Percentiles rank a stretch among this genome's conserved stretches.
These are phyloP conservation scores for Paramyrothecium sp. DNA, from an alignment of 2,329 filamentous ascomycete species.

Conservation along the genomic window DNA sequence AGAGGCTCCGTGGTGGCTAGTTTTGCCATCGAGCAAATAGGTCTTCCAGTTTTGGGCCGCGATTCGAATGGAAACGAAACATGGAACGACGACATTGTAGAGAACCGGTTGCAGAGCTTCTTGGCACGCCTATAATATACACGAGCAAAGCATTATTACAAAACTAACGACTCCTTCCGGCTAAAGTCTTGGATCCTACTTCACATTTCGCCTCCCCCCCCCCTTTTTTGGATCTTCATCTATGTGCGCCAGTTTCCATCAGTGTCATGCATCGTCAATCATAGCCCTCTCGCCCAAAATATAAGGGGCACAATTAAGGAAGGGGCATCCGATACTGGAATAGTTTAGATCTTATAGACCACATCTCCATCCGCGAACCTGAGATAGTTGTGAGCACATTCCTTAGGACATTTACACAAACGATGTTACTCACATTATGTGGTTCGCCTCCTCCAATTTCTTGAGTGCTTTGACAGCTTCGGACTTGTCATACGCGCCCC, in stretches of 20 bases:
- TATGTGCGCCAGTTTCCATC: constrained; percentile 8
- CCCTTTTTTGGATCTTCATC: neutral
- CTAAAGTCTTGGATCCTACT: constrained; percentile 4
- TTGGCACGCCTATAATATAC: constrained; percentile 33
- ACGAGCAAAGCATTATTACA: constrained; percentile 2
- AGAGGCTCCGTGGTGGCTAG: constrained; percentile 84
- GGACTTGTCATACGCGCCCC: constrained; percentile 62
- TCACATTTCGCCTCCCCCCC: neutral
- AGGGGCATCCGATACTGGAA: neutral
- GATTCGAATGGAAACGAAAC: constrained; percentile 48
- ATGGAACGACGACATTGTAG: constrained; percentile 60
- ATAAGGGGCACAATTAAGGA: neutral
- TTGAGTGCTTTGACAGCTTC: constrained; percentile 78
- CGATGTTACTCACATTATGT: constrained; percentile 76
- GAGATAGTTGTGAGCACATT: constrained; percentile 15
- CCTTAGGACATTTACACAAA: neutral
- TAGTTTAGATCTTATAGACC: constrained; percentile 65
- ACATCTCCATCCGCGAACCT: constrained; percentile 62
- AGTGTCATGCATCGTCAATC: neutral
- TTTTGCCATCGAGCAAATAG: constrained; percentile 93
- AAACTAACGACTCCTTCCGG: neutral
- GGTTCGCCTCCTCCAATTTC: constrained; percentile 78
- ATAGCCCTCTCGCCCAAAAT: neutral
- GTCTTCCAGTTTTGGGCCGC: constrained; percentile 62
- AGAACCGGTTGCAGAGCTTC: constrained; percentile 52